Percentiles rank a stretch among this genome's conserved stretches.
Conservation (phyloP, 176 grass and related monocot species). For the Poa annua region DNA sequence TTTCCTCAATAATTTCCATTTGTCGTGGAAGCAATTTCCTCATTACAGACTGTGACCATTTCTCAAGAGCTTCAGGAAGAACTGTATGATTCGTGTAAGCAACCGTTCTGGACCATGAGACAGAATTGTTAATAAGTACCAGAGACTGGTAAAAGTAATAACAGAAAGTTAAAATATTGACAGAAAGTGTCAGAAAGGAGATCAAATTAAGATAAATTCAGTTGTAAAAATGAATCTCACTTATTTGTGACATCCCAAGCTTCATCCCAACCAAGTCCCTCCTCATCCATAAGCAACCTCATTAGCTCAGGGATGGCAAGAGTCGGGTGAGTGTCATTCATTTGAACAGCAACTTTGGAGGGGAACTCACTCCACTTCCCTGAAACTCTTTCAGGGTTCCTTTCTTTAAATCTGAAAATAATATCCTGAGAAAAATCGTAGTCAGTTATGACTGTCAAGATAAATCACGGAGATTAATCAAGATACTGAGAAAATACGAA, state of each 20-base stretch:
- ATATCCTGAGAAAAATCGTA: conserved; percentile 62
- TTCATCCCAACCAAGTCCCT: conserved; percentile 79
- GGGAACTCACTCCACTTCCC: conserved; percentile 77
- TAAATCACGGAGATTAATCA: neutral
- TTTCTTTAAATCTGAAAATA: conserved; percentile 82
- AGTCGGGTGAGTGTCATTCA: conserved; percentile 91
- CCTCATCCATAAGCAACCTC: conserved; percentile 70
- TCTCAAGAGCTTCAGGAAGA: conserved; percentile 87
- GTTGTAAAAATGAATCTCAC: conserved; percentile 36
- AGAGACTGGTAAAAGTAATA: conserved; percentile 16
- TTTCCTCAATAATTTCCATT: conserved; percentile 87
- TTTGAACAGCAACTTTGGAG: conserved; percentile 81
- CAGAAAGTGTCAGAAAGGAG: neutral
- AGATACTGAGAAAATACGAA: conserved; percentile 4
- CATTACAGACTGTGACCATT: conserved; percentile 74
- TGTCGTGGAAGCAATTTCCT: conserved; percentile 80
- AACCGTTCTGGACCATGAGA: conserved; percentile 50
- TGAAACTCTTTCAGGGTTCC: conserved; percentile 55
- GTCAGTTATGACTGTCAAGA: conserved; percentile 36
- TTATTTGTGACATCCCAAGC: conserved; percentile 75
- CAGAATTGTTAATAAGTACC: conserved; percentile 9
- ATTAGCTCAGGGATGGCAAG: conserved; percentile 77
- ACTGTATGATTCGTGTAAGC: conserved; percentile 90
- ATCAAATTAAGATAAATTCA: conserved; percentile 33
- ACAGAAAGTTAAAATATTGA: neutral